phyloP scores from a whole-genome alignment of 495 filamentous ascomycete genomes.

The Tuber umbilicatum region DNA sequence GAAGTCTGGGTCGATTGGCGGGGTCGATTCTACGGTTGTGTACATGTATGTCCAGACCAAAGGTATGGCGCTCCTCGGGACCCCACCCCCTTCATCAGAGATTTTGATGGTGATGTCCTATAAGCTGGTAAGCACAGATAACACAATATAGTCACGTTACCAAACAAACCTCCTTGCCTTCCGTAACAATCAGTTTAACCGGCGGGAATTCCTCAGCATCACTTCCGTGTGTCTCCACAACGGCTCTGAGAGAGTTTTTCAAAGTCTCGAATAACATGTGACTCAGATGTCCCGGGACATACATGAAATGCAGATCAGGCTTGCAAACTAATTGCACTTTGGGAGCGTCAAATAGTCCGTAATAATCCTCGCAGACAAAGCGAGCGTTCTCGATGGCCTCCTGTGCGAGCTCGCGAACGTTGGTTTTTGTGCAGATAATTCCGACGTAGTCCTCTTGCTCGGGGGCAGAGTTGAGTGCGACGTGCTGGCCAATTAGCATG shows the following conservation, averaged over 20 bases:
- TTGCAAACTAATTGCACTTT: conserved; percentile 95
- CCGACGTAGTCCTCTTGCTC: conserved; percentile 89
- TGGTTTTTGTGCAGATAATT: conserved; percentile 97
- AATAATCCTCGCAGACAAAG: conserved; percentile 98
- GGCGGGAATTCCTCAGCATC: conserved; percentile 94
- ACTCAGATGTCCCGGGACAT: conserved; percentile 91
- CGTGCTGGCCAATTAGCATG: conserved; percentile 98
- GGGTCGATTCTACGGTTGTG: conserved; percentile 92
- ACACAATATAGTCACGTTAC: conserved; percentile 2
- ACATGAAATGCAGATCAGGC: conserved; percentile 94
- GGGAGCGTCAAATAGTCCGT: conserved; percentile 93
- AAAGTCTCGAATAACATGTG: conserved; percentile 99
- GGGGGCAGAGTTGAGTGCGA: conserved; percentile 88
- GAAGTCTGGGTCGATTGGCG: conserved; percentile 91
- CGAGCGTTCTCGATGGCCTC: conserved; percentile 97
- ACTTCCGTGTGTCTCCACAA: conserved; percentile 90
- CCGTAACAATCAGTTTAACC: conserved; percentile 92
- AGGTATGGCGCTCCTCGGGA: conserved; percentile 82
- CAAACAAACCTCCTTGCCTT: conserved; percentile 65
- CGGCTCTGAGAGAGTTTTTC: conserved; percentile 94
- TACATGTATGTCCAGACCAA: conserved; percentile 99
- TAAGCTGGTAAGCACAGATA: conserved; percentile 10
- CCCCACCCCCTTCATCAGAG: conserved; percentile 91
- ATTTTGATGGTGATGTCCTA: conserved; percentile 95
- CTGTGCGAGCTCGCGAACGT: conserved; percentile 87